Percentiles rank a stretch among this genome's conserved stretches.
Evolutionary conservation across 2,329 filamentous ascomycete genomes (phyloP).

Genomic region (Aureobasidium melanogenum): DNA sequence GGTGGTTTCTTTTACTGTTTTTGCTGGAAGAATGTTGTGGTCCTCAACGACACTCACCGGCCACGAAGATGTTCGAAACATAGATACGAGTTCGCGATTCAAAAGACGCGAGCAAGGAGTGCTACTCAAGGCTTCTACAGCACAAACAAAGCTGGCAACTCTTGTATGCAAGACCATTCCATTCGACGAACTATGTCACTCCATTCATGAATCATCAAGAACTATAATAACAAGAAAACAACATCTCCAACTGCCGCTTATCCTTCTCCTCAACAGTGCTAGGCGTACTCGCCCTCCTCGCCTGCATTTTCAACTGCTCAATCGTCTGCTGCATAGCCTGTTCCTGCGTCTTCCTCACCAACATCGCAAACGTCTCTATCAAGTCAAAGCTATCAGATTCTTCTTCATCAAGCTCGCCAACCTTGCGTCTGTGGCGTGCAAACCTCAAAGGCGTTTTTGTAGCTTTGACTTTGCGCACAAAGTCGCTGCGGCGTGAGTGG

Average conservation of each 20-base stretch:
- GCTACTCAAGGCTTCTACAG: too few relatives aligned
- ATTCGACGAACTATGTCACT: not conserved
- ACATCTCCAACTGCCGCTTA: not conserved
- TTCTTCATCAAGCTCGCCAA: constrained; percentile 26
- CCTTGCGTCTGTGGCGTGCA: constrained; percentile 28
- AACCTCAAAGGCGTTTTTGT: constrained; percentile 32
- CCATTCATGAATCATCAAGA: not conserved
- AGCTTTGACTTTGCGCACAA: constrained; percentile 33
- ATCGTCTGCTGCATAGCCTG: not conserved
- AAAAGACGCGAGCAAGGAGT: too few relatives aligned
- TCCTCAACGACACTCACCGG: too few relatives aligned
- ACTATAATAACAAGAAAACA: constrained; percentile 8
- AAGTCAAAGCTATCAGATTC: constrained; percentile 30
- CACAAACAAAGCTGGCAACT: too few relatives aligned
- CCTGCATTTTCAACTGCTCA: not conserved
- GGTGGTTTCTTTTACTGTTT: not conserved
- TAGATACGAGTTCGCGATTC: too few relatives aligned
- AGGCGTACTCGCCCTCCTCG: not conserved
- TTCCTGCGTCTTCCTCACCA: not conserved
- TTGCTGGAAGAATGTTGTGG: not conserved
- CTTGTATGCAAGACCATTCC: too few relatives aligned
- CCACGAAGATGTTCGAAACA: too few relatives aligned
- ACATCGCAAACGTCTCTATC: constrained; percentile 15
- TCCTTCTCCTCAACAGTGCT: not conserved
- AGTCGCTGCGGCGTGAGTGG: constrained; percentile 31